Conservation (phyloP, 2,329 filamentous ascomycete species). For the Alternaria metachromatica region DNA sequence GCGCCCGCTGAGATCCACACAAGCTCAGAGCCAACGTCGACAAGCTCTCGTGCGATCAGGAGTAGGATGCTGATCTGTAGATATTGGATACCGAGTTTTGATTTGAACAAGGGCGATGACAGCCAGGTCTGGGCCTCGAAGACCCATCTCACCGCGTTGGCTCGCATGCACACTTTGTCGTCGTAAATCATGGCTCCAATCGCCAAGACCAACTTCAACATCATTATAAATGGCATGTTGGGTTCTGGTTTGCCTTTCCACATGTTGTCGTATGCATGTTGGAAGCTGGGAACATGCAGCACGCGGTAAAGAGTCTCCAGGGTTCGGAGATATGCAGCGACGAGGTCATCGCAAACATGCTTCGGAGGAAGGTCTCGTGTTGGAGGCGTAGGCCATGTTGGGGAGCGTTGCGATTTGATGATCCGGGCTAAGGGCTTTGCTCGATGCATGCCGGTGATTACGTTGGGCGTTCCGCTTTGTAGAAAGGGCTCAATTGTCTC, state of each 20-base stretch:
- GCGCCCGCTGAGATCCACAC: conserved; percentile 50
- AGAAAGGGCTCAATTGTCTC: conserved; percentile 52
- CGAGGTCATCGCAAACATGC: conserved; percentile 55
- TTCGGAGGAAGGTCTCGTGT: conserved; percentile 57
- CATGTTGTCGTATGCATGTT: conserved; percentile 57
- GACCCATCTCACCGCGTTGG: conserved; percentile 62
- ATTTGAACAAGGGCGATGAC: conserved; percentile 61
- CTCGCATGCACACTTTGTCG: conserved; percentile 57
- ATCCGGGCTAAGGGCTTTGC: conserved; percentile 61
- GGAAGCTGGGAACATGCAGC: conserved; percentile 61
- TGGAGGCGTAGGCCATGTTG: conserved; percentile 56
- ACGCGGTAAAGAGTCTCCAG: conserved; percentile 59
- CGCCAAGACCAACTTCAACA: conserved; percentile 65
- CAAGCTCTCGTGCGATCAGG: conserved; percentile 46
- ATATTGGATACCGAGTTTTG: conserved; percentile 57
- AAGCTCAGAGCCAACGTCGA: conserved; percentile 44
- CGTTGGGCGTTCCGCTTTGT: conserved; percentile 48
- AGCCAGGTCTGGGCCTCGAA: conserved; percentile 65
- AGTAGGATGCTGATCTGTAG: conserved; percentile 56
- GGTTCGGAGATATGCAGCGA: conserved; percentile 59
- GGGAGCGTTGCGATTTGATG: conserved; percentile 60
- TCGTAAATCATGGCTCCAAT: conserved; percentile 63
- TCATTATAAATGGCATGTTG: conserved; percentile 59
- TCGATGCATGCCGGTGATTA: conserved; percentile 50
- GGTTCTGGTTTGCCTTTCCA: conserved; percentile 51